Conservation (phyloP, 2,329 filamentous ascomycete genomes). For the Fusarium nygamai region DNA sequence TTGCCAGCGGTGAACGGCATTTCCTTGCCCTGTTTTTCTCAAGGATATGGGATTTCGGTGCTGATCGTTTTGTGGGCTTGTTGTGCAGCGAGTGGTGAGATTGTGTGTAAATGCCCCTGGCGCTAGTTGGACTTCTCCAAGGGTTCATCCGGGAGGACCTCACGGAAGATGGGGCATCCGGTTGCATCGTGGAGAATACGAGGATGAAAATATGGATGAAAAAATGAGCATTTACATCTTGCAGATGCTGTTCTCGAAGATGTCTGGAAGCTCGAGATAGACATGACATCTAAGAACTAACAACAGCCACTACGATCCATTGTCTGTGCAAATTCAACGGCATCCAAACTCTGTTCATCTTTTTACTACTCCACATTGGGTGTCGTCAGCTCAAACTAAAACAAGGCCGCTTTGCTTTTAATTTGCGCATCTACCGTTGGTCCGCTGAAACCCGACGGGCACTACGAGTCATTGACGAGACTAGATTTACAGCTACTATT, state of each 20-base stretch:
- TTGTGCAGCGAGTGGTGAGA: neutral
- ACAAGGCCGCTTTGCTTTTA: neutral
- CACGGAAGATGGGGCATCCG: neutral
- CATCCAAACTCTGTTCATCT: neutral
- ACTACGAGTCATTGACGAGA: neutral
- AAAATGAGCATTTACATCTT: neutral
- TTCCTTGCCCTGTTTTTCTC: neutral
- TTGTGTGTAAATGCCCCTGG: neutral
- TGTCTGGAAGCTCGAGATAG: neutral
- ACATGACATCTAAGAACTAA: neutral
- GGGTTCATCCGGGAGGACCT: neutral
- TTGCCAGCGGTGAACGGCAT: neutral
- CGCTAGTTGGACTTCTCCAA: neutral
- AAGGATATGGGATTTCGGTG: constrained; percentile 5
- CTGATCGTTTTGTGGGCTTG: neutral
- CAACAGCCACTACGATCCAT: neutral
- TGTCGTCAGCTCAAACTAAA: neutral
- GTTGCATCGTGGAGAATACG: neutral
- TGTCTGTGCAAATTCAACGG: constrained; percentile 1
- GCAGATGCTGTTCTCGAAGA: neutral
- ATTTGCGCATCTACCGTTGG: neutral
- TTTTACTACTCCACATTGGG: neutral
- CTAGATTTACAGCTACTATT: neutral
- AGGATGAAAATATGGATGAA: fast-evolving
- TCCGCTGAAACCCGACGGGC: neutral